A percentile compares a stretch with the other conserved stretches of the same genome.
phyloP scores from a whole-genome alignment of 1,139 yeast genomes.

The Debaryomycetaceae sp. region DNA sequence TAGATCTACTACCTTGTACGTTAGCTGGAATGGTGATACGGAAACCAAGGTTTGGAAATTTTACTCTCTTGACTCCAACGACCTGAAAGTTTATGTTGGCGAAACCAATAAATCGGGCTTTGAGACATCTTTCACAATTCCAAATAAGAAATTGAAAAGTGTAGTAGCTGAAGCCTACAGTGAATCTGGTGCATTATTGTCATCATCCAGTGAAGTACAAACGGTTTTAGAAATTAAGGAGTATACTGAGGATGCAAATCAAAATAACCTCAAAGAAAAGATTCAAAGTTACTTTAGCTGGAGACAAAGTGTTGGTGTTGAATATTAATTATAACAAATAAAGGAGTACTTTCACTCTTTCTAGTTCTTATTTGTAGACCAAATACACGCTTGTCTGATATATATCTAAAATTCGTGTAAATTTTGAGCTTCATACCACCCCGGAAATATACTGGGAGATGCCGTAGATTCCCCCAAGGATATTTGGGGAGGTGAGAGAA shows the following conservation, averaged over 20 bases:
- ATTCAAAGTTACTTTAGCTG: not conserved
- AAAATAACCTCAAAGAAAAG: not conserved
- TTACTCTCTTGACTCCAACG: conserved; percentile 12
- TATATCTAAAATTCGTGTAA: too few species aligned
- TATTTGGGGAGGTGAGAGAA: too few species aligned
- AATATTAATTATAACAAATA: too few species aligned
- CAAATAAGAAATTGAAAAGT: conserved; percentile 5
- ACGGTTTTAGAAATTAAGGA: not conserved
- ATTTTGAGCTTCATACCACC: too few species aligned
- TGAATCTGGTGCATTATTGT: not conserved
- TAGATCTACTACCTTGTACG: conserved; percentile 18
- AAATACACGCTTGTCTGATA: too few species aligned
- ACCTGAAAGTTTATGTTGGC: conserved; percentile 14
- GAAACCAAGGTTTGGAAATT: conserved; percentile 28
- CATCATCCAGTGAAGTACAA: not conserved
- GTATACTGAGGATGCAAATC: not conserved
- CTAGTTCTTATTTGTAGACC: too few species aligned
- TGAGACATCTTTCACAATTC: conserved; percentile 20
- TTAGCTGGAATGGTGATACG: conserved; percentile 42
- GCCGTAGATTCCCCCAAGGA: too few species aligned
- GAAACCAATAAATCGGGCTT: conserved; percentile 23
- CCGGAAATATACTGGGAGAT: too few species aligned
- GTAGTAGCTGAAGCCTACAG: conserved; percentile 23
- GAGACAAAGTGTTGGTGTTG: too few species aligned
- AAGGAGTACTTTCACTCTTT: too few species aligned